A percentile compares a stretch with the other conserved stretches of the same genome.
These are phyloP conservation scores for Candida khao-thaluensis DNA, from an alignment of 805 yeast species.

Conservation along the genomic window DNA sequence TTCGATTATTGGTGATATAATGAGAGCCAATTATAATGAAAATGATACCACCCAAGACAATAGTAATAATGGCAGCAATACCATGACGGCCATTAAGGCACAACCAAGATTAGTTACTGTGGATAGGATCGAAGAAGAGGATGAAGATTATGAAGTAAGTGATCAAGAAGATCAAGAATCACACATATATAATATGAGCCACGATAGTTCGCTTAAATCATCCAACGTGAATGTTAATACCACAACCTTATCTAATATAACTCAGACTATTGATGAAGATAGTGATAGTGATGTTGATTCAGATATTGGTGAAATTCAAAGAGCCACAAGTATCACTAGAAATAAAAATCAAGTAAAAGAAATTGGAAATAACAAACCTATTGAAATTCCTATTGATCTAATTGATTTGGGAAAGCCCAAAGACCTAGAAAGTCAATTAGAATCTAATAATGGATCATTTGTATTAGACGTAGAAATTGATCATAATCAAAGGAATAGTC, in stretches of 20 bases:
- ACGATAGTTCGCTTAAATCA: slow-evolving; percentile 1
- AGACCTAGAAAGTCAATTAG: slow-evolving; percentile 10
- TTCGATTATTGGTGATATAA: slow-evolving; percentile 43
- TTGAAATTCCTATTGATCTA: slow-evolving; percentile 13
- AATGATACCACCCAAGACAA: slow-evolving; percentile 2
- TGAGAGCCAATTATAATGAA: slow-evolving; percentile 22
- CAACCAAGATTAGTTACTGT: slow-evolving; percentile 69
- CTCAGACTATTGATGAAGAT: slow-evolving; percentile 18
- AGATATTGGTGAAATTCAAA: slow-evolving; percentile 44
- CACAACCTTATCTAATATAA: slow-evolving; percentile 13
- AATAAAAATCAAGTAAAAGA: slow-evolving; percentile 12
- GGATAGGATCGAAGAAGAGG: slow-evolving; percentile 45
- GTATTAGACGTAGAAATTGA: slow-evolving; percentile 34
- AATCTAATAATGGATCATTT: slow-evolving; percentile 28
- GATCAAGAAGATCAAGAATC: slow-evolving; percentile 20
- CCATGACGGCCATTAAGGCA: slow-evolving; percentile 76
- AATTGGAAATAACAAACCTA: not conserved
- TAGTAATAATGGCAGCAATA: slow-evolving; percentile 19
- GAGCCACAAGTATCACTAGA: slow-evolving; percentile 37
- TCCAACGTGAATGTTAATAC: slow-evolving; percentile 11
- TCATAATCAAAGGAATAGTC: slow-evolving; percentile 17
- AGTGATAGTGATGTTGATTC: slow-evolving; percentile 43
- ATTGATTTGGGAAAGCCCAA: slow-evolving; percentile 13
- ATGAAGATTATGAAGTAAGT: slow-evolving; percentile 28
- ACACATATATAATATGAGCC: slow-evolving; percentile 1